A percentile compares a stretch with the other conserved stretches of the same genome.
phyloP scores from a whole-genome alignment of 768 basidiomycete genomes.

The Neoboletus brunneissimus region DNA sequence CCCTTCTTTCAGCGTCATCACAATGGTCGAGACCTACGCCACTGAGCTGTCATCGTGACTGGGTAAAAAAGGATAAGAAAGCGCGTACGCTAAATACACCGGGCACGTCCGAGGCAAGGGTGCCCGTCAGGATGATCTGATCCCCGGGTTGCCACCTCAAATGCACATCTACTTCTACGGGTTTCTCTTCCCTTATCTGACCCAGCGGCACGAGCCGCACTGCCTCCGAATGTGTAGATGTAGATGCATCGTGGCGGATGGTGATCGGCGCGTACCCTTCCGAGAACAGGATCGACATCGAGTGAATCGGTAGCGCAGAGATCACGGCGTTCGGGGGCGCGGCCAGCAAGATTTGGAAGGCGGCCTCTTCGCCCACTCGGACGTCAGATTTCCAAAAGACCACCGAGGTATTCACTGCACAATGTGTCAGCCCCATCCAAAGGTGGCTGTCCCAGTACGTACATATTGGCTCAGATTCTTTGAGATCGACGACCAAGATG shows the following conservation, averaged over 20 bases:
- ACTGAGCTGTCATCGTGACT: neutral
- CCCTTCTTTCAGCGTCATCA: conserved; percentile 54
- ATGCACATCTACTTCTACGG: conserved; percentile 34
- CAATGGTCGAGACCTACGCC: conserved; percentile 41
- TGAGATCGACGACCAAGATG: conserved; percentile 58
- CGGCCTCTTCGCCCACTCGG: conserved; percentile 54
- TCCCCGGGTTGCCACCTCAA: conserved; percentile 59
- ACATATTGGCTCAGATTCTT: conserved; percentile 65
- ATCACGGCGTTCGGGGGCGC: conserved; percentile 50
- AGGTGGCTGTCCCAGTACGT: conserved; percentile 24
- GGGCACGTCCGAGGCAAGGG: conserved; percentile 49
- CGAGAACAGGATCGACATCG: conserved; percentile 59
- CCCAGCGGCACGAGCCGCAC: conserved; percentile 39
- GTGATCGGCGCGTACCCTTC: conserved; percentile 46
- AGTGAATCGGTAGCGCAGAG: conserved; percentile 57
- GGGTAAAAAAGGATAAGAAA: neutral
- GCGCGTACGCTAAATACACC: conserved; percentile 51
- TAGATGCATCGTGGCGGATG: conserved; percentile 42
- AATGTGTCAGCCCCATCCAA: conserved; percentile 5
- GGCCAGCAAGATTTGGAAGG: conserved; percentile 72
- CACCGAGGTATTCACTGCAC: conserved; percentile 58
- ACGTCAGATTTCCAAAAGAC: conserved; percentile 72
- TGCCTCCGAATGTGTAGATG: conserved; percentile 4
- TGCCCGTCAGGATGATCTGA: conserved; percentile 60
- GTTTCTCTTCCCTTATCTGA: conserved; percentile 40